These are phyloP conservation scores for Venturiaceae sp. DNA, from an alignment of 2,329 filamentous ascomycete genomes.

Conservation along the genomic window DNA sequence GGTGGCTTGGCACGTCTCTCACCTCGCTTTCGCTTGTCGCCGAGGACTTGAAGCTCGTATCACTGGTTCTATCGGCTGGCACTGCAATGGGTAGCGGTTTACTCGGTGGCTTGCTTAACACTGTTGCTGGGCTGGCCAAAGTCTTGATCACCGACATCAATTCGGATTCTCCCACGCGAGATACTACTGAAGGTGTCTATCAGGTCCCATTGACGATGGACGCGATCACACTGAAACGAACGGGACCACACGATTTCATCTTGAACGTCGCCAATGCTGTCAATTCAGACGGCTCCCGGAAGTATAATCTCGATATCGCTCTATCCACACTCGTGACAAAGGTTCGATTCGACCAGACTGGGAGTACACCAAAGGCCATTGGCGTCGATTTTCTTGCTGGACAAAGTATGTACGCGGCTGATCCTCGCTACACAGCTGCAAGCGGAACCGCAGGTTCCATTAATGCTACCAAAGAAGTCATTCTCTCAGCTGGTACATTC, in stretches of 20 bases:
- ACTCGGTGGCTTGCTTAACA: constrained; percentile 28
- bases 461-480: constrained; percentile 27
- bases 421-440: constrained; percentile 29
- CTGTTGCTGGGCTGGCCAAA: constrained; percentile 32
- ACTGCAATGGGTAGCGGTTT: constrained; percentile 38
- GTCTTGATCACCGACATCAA: constrained; percentile 44
- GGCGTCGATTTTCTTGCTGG: constrained; percentile 34
- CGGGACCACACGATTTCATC: constrained; percentile 47
- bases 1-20: constrained; percentile 42
- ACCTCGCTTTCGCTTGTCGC: constrained; percentile 42
- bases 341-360: constrained; percentile 29
- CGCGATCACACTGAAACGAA: constrained; percentile 45
- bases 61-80: constrained; percentile 40
- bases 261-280: constrained; percentile 40
- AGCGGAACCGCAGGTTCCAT: not conserved
- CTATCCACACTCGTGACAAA: constrained; percentile 32
- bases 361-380: constrained; percentile 24
- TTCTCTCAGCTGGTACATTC: constrained; percentile 44
- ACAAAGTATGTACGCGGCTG: constrained; percentile 29
- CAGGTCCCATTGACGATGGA: too few species aligned
- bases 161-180: constrained; percentile 33
- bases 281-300: constrained; percentile 42
- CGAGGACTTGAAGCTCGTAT: constrained; percentile 43
- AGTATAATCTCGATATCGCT: constrained; percentile 41
- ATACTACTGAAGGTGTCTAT: constrained; percentile 39